phyloP scores from a whole-genome alignment of 1,284 basidiomycete genomes.

The Exobasidium rhododendri region DNA sequence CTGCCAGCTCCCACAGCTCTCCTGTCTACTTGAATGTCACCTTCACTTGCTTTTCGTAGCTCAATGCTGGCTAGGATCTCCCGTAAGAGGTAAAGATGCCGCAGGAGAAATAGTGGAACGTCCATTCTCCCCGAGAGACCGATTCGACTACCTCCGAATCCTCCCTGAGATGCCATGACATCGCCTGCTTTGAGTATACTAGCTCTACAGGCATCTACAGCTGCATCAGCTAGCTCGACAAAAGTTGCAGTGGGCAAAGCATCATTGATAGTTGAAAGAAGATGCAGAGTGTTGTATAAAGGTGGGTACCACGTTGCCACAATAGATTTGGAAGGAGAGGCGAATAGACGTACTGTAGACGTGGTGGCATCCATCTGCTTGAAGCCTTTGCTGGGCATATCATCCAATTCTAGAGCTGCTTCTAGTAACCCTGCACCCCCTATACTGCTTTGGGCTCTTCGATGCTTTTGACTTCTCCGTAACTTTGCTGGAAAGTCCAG shows the following conservation, averaged over 20 bases:
- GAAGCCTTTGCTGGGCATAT: neutral
- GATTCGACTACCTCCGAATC: neutral
- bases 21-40: neutral
- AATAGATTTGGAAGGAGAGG: neutral
- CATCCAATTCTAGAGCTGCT: slow-evolving; percentile 8
- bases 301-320: slow-evolving; percentile 14
- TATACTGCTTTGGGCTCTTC: slow-evolving; percentile 10
- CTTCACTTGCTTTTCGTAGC: neutral
- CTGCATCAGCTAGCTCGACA: neutral
- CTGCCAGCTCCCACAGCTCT: neutral
- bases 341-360: slow-evolving; percentile 6
- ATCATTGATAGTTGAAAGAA: slow-evolving; percentile 13
- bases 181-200: neutral
- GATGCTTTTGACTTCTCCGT: neutral
- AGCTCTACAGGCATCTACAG: slow-evolving; percentile 6
- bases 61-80: slow-evolving; percentile 3
- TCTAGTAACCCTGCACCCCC: slow-evolving; percentile 8
- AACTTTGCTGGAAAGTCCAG: slow-evolving; percentile 13
- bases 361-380: slow-evolving; percentile 2
- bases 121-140: slow-evolving; percentile 9
- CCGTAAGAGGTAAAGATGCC: slow-evolving; percentile 5
- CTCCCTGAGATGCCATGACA: neutral
- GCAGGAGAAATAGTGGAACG: slow-evolving; percentile 7
- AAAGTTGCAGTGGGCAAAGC: slow-evolving; percentile 3
- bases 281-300: neutral